Conservation (phyloP, 2,329 filamentous ascomycete species). For the Cadophora gregata region DNA sequence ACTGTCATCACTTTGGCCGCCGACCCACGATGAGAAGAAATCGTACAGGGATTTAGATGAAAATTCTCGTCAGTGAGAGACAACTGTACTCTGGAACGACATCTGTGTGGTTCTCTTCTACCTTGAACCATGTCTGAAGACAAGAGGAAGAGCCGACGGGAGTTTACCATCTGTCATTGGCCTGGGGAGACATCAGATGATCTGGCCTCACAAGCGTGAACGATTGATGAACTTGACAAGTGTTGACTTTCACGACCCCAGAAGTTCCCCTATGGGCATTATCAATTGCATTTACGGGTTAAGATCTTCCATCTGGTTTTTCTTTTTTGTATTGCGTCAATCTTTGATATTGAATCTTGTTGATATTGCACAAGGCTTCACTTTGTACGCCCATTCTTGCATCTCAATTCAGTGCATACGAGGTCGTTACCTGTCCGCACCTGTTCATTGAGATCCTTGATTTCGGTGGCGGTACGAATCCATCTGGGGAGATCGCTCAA, state of each 20-base stretch:
- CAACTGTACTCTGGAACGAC: neutral
- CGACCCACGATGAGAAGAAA: neutral
- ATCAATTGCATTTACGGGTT: neutral
- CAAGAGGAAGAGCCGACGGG: neutral
- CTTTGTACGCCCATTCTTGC: neutral
- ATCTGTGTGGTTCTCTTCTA: slow-evolving; percentile 2
- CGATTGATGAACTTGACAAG: neutral
- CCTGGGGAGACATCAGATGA: neutral
- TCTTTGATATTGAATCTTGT: neutral
- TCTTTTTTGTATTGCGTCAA: neutral
- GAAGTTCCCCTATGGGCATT: neutral
- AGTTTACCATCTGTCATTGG: neutral
- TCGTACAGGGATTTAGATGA: slow-evolving; percentile 21
- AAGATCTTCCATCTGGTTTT: neutral
- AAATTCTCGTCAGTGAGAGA: slow-evolving; percentile 4
- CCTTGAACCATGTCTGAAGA: neutral
- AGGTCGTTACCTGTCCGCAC: neutral
- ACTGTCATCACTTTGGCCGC: neutral
- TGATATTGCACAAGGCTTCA: neutral
- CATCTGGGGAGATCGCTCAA: neutral
- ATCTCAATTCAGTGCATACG: neutral
- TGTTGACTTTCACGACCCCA: neutral
- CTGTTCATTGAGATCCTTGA: slow-evolving; percentile 5
- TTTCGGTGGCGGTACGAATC: neutral
- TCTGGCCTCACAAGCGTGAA: neutral